Conservation (phyloP, 257 asterid species). For the Lycium ferocissimum region DNA sequence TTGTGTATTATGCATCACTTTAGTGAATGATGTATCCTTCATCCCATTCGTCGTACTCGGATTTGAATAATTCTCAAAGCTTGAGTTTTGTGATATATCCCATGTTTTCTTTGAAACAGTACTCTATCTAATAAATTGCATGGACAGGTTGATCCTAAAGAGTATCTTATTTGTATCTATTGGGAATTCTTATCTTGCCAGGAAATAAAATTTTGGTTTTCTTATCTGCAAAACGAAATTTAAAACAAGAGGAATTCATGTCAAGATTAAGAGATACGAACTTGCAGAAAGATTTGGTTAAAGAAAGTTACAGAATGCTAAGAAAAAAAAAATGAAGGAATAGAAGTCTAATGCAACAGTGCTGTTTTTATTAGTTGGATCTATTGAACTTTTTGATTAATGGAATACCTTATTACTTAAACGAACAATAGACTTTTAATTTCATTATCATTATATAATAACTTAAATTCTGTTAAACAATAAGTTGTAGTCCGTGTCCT, state of each 20-base stretch:
- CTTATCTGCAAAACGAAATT: background rate
- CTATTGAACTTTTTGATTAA: too few species aligned
- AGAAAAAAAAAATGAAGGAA: too few species aligned
- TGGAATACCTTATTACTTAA: too few species aligned
- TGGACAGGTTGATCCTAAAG: background rate
- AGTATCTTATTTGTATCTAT: background rate
- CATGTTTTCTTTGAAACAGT: background rate
- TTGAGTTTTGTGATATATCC: background rate
- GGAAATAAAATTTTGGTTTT: background rate
- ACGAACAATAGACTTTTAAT: too few species aligned
- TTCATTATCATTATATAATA: too few species aligned
- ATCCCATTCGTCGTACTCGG: background rate
- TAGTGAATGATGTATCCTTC: background rate
- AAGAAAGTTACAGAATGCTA: too few species aligned
- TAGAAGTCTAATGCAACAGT: too few species aligned
- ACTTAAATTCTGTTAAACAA: too few species aligned
- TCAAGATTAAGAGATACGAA: too few species aligned
- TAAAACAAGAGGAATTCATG: background rate
- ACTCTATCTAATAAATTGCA: background rate
- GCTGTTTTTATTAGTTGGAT: too few species aligned
- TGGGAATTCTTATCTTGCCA: background rate
- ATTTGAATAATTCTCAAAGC: conserved; percentile 10
- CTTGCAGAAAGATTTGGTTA: too few species aligned
- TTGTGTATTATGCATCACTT: background rate
- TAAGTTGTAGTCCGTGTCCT: too few species aligned